These are phyloP conservation scores for Debaryomyces sp. DNA, from an alignment of 1,139 yeast genomes.

Conservation along the genomic window DNA sequence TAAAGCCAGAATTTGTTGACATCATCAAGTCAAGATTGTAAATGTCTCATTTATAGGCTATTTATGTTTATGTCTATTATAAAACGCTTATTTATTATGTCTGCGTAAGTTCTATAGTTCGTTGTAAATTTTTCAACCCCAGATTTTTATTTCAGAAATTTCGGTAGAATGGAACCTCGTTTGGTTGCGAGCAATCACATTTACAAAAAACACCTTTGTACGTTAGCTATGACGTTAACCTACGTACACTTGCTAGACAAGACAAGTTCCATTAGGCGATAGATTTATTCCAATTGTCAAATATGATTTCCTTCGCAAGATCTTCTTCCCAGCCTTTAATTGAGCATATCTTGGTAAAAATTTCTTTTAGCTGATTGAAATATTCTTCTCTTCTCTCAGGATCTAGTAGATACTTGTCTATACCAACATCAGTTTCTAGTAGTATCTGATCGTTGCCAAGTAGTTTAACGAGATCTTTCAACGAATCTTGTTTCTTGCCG, in stretches of 20 bases:
- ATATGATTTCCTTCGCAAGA: slow-evolving; percentile 4
- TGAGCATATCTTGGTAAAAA: slow-evolving; percentile 19
- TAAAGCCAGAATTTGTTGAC: slow-evolving; percentile 96
- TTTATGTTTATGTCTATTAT: not conserved
- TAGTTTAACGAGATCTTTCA: slow-evolving; percentile 26
- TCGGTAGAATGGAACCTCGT: not conserved
- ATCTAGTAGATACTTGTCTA: slow-evolving; percentile 28
- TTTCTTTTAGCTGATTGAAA: slow-evolving; percentile 20
- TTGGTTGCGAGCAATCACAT: slow-evolving; percentile 1
- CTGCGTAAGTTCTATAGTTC: not conserved
- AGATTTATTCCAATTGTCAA: slow-evolving; percentile 6
- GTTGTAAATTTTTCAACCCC: slow-evolving; percentile 1
- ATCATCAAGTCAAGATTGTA: slow-evolving; percentile 90
- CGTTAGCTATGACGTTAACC: not conserved
- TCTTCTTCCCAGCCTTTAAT: slow-evolving; percentile 16
- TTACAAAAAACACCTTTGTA: not conserved
- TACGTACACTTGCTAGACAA: not conserved
- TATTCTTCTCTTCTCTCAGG: slow-evolving; percentile 17
- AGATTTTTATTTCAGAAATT: not conserved
- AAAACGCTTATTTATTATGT: not conserved
- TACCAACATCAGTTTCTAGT: slow-evolving; percentile 40
- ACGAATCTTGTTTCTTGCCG: slow-evolving; percentile 20
- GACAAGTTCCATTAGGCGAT: not conserved
- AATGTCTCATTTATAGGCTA: slow-evolving; percentile 13
- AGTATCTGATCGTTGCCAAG: slow-evolving; percentile 30